Evolutionary conservation across 2,329 filamentous ascomycete genomes (phyloP).

Genomic region (Conoideocrella luteorostrata): DNA sequence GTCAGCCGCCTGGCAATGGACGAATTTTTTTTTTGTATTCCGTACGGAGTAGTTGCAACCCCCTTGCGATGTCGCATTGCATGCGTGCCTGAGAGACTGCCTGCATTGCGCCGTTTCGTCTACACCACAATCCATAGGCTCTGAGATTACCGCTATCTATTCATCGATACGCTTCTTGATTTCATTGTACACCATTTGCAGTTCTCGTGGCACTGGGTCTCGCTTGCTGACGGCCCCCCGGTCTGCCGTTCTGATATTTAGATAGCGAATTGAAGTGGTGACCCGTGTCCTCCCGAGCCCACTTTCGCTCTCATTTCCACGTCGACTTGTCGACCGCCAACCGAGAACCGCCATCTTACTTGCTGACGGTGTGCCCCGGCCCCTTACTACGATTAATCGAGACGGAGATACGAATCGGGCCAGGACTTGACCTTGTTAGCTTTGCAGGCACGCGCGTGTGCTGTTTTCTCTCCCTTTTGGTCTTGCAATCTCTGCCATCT

Average conservation of each 20-base stretch:
- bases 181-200: no score
- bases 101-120: no score
- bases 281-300: slow-evolving; percentile 9
- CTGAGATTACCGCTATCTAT: no score
- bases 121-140: no score
- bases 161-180: no score
- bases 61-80: slow-evolving; percentile 2
- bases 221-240: no score
- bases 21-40: slow-evolving; percentile 2
- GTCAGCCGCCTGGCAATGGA: slow-evolving; percentile 2
- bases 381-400: slow-evolving; percentile 1
- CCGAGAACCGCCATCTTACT: no score
- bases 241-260: no score
- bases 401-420: background rate
- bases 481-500: background rate
- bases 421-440: background rate
- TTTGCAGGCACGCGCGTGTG: slow-evolving; percentile 1
- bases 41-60: background rate
- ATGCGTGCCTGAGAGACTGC: no score
- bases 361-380: no score
- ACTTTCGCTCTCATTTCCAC: background rate
- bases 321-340: background rate
- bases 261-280: background rate
- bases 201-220: no score
- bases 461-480: background rate